Percentiles rank a stretch among this genome's conserved stretches.
Conservation (phyloP, 2,329 filamentous ascomycete genomes). For the Alternaria infectoria region DNA sequence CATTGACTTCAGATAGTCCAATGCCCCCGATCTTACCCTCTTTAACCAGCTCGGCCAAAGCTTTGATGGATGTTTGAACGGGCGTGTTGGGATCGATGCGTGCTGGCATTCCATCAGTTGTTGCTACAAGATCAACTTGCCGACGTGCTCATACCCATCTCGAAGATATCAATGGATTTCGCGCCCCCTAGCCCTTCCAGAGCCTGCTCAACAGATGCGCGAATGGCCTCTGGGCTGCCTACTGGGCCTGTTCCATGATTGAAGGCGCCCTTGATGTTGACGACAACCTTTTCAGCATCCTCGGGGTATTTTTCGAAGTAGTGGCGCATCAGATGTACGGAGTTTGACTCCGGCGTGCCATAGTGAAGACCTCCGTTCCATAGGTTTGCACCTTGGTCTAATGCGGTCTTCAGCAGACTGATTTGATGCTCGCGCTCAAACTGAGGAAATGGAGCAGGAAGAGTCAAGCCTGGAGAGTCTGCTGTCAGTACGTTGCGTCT, state of each 20-base stretch:
- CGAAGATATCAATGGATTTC: neutral
- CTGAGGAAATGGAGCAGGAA: neutral
- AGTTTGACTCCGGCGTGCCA: slow-evolving; percentile 48
- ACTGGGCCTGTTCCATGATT: neutral
- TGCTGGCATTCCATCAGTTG: neutral
- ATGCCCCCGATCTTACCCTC: slow-evolving; percentile 49
- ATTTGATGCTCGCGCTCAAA: slow-evolving; percentile 33
- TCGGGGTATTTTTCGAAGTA: slow-evolving; percentile 57
- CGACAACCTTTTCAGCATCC: slow-evolving; percentile 52
- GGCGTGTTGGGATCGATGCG: slow-evolving; percentile 18
- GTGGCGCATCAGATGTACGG: slow-evolving; percentile 50
- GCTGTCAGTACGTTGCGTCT: neutral
- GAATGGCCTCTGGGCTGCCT: neutral
- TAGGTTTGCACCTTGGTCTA: slow-evolving; percentile 46
- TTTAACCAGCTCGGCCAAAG: slow-evolving; percentile 27
- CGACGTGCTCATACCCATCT: neutral
- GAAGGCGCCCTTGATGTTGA: slow-evolving; percentile 31
- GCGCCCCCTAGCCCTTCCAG: neutral
- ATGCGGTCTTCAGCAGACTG: slow-evolving; percentile 46
- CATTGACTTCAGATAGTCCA: slow-evolving; percentile 48
- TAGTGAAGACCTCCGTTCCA: slow-evolving; percentile 56
- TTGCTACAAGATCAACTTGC: neutral
- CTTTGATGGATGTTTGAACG: slow-evolving; percentile 47
- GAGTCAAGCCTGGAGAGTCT: neutral
- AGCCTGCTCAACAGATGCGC: neutral